Evolutionary conservation across 2,329 filamentous ascomycete species (phyloP).

Genomic region (Ceratocystis huliohia): DNA sequence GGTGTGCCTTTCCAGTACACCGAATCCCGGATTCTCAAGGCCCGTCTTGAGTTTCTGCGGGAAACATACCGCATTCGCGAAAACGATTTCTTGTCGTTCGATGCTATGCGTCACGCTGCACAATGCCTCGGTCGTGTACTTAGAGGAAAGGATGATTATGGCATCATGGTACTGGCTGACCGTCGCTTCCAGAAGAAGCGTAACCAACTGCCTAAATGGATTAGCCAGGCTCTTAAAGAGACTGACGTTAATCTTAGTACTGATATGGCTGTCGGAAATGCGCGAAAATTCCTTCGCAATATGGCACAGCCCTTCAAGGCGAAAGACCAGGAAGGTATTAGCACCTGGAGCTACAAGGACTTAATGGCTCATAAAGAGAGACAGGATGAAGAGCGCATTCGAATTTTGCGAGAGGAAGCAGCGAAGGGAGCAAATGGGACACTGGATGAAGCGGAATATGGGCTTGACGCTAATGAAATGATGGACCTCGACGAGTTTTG

Average conservation of each 20-base stretch:
- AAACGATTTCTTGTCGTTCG: slow-evolving; percentile 95
- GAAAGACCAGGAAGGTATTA: slow-evolving; percentile 80
- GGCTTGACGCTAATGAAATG: slow-evolving; percentile 42
- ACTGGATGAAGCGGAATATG: slow-evolving; percentile 35
- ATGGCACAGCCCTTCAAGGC: slow-evolving; percentile 86
- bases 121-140: slow-evolving; percentile 92
- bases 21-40: slow-evolving; percentile 91
- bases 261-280: slow-evolving; percentile 82
- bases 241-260: slow-evolving; percentile 83
- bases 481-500: slow-evolving; percentile 37
- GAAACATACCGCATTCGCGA: slow-evolving; percentile 95
- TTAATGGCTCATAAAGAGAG: slow-evolving; percentile 67
- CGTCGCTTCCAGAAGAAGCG: slow-evolving; percentile 87
- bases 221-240: slow-evolving; percentile 73
- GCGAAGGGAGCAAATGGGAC: slow-evolving; percentile 20
- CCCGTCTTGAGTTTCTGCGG: slow-evolving; percentile 84
- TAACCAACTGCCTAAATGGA: slow-evolving; percentile 88
- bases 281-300: slow-evolving; percentile 74
- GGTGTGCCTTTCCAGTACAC: slow-evolving; percentile 98
- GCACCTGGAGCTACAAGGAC: slow-evolving; percentile 77
- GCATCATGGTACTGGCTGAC: slow-evolving; percentile 98
- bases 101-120: slow-evolving; percentile 97
- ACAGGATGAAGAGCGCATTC: slow-evolving; percentile 54
- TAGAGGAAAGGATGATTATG: slow-evolving; percentile 94
- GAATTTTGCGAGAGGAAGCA: slow-evolving; percentile 42